A percentile compares a stretch with the other conserved stretches of the same genome.
phyloP scores from a whole-genome alignment of 768 basidiomycete genomes.

The Pleurotus citrinopileatus region DNA sequence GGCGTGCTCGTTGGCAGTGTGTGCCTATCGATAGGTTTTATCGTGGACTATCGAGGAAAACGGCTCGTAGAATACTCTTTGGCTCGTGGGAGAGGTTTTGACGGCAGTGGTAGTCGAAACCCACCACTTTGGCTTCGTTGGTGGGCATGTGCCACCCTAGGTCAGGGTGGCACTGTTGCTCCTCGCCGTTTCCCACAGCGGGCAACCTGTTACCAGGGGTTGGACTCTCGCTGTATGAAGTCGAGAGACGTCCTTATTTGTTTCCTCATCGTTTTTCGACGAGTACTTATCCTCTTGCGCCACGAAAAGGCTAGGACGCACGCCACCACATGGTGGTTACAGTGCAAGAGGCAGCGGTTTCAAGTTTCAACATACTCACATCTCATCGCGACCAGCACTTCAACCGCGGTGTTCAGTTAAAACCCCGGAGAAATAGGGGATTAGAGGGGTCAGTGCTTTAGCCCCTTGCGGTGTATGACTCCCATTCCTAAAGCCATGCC shows the following conservation, averaged over 20 bases:
- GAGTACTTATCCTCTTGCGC: conserved; percentile 1
- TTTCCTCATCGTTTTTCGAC: background rate
- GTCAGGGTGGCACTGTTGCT: background rate
- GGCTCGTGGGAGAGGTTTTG: background rate
- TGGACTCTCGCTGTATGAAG: background rate
- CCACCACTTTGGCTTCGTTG: background rate
- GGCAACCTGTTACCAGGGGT: background rate
- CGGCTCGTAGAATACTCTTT: background rate
- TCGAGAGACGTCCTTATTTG: background rate
- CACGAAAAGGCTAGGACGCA: conserved; percentile 4
- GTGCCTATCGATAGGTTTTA: background rate
- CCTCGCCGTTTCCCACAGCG: background rate
- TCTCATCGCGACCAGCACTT: too few relatives aligned
- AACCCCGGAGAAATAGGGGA: too few relatives aligned
- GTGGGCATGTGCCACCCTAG: background rate
- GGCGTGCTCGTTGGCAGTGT: background rate
- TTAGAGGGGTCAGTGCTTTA: too few relatives aligned
- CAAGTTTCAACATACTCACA: too few relatives aligned
- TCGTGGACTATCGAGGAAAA: background rate
- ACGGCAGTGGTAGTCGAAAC: background rate
- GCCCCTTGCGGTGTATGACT: too few relatives aligned
- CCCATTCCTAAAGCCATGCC: too few relatives aligned
- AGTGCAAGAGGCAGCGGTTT: background rate
- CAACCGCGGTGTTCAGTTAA: too few relatives aligned
- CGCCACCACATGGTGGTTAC: conserved; percentile 5